Evolutionary conservation across 805 yeast genomes (phyloP), one percentile per base, ranked within the genome.

Genomic region (Komagataella pseudopastoris): DNA sequence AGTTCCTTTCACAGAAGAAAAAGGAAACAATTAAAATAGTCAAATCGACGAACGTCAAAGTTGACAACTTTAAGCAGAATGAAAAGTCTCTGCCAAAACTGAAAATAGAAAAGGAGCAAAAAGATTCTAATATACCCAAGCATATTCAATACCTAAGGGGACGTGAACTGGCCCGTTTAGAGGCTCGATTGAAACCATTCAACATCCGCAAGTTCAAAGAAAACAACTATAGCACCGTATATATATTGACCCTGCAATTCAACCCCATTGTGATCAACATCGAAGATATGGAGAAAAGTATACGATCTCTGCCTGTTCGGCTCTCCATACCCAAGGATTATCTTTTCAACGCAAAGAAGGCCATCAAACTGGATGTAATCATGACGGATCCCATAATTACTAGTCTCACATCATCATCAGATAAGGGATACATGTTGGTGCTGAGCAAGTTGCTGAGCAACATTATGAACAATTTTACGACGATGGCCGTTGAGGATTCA

Each of bases 21-120:
- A 72, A 75, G 46, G 77, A 75, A 20, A 81, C 87, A 0, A 67
- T 85, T 53, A 85, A 80, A 59, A 71, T 84, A 56, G 81, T 83
- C 23, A 63, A 58, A 48, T 56, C 59, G 10, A 58, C 30, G 12
- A 22, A 6, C 14, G 14, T 12, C 39, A 24, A 57, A n/a, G 39
- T 12, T 2, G 39, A 30, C 39, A 30, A 14, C 14, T 60, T 58
- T 51, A 53, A 52, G 44, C 51, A 54, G 17, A 44, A 52, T n/a
- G 49, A 52, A n/a, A 17, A 23, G 48, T 49, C 50, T 16, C 23
- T 14, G 20, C 20, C 46, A 20, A 23, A 52, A 51, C 18, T 51
- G 50, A 6, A 45, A 49, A 43, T 52, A 51, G 16, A 14, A 23
- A 48, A 48, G 7, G 14, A 23, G 47, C 50, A 48, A 16, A 22